Percentiles rank a stretch among this genome's conserved stretches.
phyloP scores from a whole-genome alignment of 441 rosid genomes.

The Macaranga tanarius region DNA sequence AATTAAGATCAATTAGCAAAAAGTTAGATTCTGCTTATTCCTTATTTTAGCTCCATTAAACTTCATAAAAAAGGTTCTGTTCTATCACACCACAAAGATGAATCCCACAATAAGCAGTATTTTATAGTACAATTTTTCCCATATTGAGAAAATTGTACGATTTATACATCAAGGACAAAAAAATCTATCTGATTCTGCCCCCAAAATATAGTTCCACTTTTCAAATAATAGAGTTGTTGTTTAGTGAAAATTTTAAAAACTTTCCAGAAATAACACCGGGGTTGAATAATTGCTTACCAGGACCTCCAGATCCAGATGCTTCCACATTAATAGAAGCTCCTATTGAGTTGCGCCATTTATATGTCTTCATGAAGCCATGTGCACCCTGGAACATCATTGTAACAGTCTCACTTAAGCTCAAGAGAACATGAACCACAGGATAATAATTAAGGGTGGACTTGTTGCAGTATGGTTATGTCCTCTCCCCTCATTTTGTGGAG shows the following conservation, averaged over 20 bases:
- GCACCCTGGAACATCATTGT: conserved; percentile 65
- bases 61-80: conserved; percentile 4
- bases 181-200: not conserved
- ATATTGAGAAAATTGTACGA: not conserved
- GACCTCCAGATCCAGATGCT: conserved; percentile 96
- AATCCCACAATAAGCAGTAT: not conserved
- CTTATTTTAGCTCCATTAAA: not conserved
- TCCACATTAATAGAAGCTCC: conserved; percentile 96
- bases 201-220: conserved; percentile 6
- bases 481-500: not conserved
- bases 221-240: not conserved
- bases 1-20: conserved; percentile 6
- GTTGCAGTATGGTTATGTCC: conserved; percentile 1
- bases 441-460: conserved; percentile 16
- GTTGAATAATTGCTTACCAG: conserved; percentile 50
- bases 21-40: not conserved
- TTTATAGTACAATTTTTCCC: not conserved
- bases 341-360: conserved; percentile 80
- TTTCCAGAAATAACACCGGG: conserved; percentile 15
- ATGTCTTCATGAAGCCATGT: conserved; percentile 89
- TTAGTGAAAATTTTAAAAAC: not conserved
- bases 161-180: conserved; percentile 11
- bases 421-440: conserved; percentile 15
- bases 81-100: not conserved
- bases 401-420: conserved; percentile 15